Evolutionary conservation across 768 basidiomycete species (phyloP).

Genomic region (Exidia glandulosa): DNA sequence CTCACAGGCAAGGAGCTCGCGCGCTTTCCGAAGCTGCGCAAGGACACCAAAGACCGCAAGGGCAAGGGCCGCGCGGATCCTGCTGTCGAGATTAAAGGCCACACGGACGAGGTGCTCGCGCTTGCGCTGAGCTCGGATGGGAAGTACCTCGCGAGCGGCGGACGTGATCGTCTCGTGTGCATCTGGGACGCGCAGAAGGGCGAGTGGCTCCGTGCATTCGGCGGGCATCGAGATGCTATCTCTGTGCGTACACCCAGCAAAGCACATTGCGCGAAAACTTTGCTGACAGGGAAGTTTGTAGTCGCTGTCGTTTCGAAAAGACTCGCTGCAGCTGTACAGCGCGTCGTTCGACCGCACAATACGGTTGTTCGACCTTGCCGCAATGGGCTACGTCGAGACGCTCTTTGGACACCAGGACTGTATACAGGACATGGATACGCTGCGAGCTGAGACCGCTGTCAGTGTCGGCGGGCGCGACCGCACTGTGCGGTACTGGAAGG

Average conservation of each 20-base stretch:
- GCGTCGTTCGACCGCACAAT: conserved; percentile 80
- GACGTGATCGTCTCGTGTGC: conserved; percentile 69
- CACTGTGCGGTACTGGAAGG: conserved; percentile 92
- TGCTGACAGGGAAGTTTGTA: conserved; percentile 16
- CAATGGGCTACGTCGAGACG: conserved; percentile 91
- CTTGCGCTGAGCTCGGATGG: conserved; percentile 82
- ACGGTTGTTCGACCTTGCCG: conserved; percentile 73
- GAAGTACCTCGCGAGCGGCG: conserved; percentile 74
- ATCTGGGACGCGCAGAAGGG: conserved; percentile 76
- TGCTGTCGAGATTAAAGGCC: conserved; percentile 45
- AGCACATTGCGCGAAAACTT: not conserved
- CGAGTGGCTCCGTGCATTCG: conserved; percentile 70
- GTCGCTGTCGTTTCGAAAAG: conserved; percentile 68
- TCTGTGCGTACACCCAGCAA: conserved; percentile 38
- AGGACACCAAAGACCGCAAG: conserved; percentile 37
- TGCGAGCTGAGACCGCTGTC: conserved; percentile 75
- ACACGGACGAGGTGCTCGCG: conserved; percentile 76
- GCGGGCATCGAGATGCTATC: conserved; percentile 63
- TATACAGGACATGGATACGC: conserved; percentile 63
- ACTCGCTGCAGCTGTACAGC: conserved; percentile 56
- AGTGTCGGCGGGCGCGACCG: conserved; percentile 86
- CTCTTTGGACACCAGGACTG: conserved; percentile 95
- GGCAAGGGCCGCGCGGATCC: conserved; percentile 38
- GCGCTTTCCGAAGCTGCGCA: conserved; percentile 49
- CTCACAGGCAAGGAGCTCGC: conserved; percentile 45